Conservation (phyloP, 1,284 basidiomycete genomes). For the Vanrija sp. region DNA sequence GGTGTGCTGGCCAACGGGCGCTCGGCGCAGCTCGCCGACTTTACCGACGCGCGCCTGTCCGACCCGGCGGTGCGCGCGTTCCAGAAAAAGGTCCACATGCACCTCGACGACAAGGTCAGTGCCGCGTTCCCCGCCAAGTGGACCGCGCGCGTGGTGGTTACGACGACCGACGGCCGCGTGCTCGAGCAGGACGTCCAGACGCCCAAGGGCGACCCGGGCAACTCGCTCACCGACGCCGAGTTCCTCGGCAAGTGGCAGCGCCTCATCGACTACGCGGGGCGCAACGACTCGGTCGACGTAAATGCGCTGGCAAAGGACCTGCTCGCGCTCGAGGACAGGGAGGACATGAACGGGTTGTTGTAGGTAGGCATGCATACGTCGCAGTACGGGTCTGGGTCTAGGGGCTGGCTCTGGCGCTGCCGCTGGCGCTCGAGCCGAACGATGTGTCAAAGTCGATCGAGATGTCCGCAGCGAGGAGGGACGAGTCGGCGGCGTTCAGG, state of each 20-base stretch:
- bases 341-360: constrained; percentile 4
- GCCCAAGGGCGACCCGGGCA: constrained; percentile 7
- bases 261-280: not conserved
- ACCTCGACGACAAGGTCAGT: constrained; percentile 2
- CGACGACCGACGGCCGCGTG: constrained; percentile 3
- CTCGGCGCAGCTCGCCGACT: constrained; percentile 6
- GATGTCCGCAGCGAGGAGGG: too few relatives aligned
- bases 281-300: not conserved
- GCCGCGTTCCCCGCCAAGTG: constrained; percentile 2
- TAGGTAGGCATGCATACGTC: not conserved
- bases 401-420: too few relatives aligned
- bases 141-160: constrained; percentile 4
- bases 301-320: not conserved
- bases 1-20: constrained; percentile 3
- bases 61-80: constrained; percentile 4
- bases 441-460: too few relatives aligned
- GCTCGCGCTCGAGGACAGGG: constrained; percentile 1
- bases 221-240: constrained; percentile 3
- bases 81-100: constrained; percentile 10
- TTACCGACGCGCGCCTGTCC: not conserved
- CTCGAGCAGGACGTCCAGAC: constrained; percentile 1
- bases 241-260: constrained; percentile 4
- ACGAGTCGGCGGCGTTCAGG: too few relatives aligned
- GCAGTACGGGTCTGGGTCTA: too few relatives aligned
- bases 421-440: too few relatives aligned